These are phyloP conservation scores for Solanum hybrid DNA, from an alignment of 305 asterid genomes.

Conservation along the genomic window DNA sequence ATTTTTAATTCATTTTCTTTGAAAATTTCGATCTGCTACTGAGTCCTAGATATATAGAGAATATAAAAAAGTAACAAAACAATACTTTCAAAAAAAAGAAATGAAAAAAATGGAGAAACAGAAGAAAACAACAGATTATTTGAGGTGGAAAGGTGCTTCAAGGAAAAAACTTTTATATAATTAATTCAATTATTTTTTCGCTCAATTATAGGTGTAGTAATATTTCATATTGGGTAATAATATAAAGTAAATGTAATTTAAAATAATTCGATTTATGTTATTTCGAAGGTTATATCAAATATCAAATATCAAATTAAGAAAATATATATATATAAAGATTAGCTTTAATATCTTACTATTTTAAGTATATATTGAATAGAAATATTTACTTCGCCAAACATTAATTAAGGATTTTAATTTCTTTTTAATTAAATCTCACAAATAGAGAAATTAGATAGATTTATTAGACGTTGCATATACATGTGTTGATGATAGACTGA, in stretches of 20 bases:
- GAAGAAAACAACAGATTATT: background rate
- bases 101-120: background rate
- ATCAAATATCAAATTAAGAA: background rate
- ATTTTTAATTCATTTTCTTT: background rate
- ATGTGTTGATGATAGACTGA: background rate
- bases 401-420: background rate
- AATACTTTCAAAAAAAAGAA: background rate
- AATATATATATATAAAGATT: background rate
- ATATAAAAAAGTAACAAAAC: background rate
- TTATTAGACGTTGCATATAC: background rate
- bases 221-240: background rate
- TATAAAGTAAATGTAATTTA: background rate
- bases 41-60: background rate
- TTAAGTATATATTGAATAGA: background rate
- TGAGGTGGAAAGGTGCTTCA: background rate
- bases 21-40: background rate
- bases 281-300: background rate
- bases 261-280: background rate
- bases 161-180: background rate
- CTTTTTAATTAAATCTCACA: background rate
- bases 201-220: background rate
- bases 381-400: background rate
- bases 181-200: background rate
- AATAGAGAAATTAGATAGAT: background rate
- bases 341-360: background rate